These are phyloP conservation scores for Trichophyton rubrum DNA, from an alignment of 2,329 filamentous ascomycete species.

Conservation along the genomic window DNA sequence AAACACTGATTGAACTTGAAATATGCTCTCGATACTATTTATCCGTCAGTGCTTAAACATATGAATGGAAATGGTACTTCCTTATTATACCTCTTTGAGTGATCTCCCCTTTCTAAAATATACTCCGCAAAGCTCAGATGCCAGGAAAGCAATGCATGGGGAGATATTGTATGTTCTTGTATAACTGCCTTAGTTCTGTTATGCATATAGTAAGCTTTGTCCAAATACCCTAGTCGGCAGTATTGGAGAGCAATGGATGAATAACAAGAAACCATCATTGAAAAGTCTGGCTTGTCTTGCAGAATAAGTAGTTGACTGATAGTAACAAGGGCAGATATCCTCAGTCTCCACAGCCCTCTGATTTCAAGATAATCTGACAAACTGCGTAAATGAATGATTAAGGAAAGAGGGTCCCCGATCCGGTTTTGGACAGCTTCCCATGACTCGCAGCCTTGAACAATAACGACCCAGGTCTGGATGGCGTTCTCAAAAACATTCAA, in stretches of 20 bases:
- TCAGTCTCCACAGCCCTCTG: constrained; percentile 41
- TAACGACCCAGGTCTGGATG: constrained; percentile 26
- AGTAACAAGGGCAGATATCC: constrained; percentile 39
- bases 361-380: constrained; percentile 46
- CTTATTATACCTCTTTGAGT: constrained; percentile 43
- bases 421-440: constrained; percentile 30
- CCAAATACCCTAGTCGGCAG: constrained; percentile 47
- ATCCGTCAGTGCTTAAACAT: background rate
- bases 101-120: constrained; percentile 52
- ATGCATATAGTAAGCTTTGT: constrained; percentile 46
- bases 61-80: background rate
- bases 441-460: constrained; percentile 35
- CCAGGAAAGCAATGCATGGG: constrained; percentile 42
- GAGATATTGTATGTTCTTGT: constrained; percentile 28
- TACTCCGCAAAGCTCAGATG: constrained; percentile 66
- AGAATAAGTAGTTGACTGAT: constrained; percentile 39
- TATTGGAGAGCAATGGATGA: constrained; percentile 43
- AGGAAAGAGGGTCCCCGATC: constrained; percentile 40
- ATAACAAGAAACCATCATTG: constrained; percentile 31
- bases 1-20: constrained; percentile 20
- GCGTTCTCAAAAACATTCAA: constrained; percentile 19
- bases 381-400: constrained; percentile 41
- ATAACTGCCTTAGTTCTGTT: constrained; percentile 44
- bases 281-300: constrained; percentile 24
- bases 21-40: constrained; percentile 24